Evolutionary conservation across 352 stramenopile species (phyloP), one percentile per base, ranked within the genome.

Genomic region (Globisporangium ultimum): DNA sequence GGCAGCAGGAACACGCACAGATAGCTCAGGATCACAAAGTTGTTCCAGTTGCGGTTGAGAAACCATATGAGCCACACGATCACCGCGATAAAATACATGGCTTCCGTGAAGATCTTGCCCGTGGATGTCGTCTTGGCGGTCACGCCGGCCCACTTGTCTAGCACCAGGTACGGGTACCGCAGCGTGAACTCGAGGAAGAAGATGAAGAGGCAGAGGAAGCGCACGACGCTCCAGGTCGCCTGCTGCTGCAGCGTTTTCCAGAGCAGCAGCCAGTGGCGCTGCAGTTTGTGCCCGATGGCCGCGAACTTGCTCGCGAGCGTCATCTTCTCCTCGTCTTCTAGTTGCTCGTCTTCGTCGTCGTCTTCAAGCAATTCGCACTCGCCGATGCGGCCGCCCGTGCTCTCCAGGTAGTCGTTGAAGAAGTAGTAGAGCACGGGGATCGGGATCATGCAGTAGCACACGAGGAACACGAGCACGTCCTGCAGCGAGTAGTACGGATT

Each of bases 141-240:
- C 56, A 80, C 70, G 2, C 53, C 56, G 21, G 60, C 75, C 74
- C 74, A 83, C 50, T 72, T 57, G 45, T 78, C 66, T 2, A 83
- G 60, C 22, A 73, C 55, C 2, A 38, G 62, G 5, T 67, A 71
- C 21, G 74, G 66, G 43, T 83, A 83, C 28, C 60, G 68, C 11
- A 83, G 52, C 15, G 74, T 76, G 47, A 83, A 83, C 46, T 83
- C 74, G 20, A 53, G 72, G 50, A 83, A 74, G 58, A 83, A 72
- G 34, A 83, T 61, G 47, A 76, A 83, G 17, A 71, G 55, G 38
- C 76, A 68, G 18, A 83, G 61, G 53, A 78, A 83, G 10, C 61
- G 55, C 7, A 70, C 63, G 20, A 80, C 61, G 6, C 62, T 56
- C 17, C 71, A 78, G 17, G 71, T 80, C 3, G 74, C 70, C 32